Conservation (phyloP, 1,139 yeast genomes). For the Debaryomyces robertsiae region DNA sequence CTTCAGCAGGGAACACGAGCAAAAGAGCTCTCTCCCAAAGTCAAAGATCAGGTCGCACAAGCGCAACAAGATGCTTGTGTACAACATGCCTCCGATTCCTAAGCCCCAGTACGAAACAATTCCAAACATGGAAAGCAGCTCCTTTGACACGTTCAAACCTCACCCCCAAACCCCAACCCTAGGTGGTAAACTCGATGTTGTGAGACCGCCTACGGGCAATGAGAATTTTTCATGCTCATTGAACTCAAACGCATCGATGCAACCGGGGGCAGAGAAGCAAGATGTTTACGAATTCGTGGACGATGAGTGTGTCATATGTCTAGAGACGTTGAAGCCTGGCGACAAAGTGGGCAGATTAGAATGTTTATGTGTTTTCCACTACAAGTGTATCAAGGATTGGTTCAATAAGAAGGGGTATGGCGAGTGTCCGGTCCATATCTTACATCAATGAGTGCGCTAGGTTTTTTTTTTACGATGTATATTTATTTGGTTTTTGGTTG, state of each 20-base stretch:
- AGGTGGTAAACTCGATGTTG: conserved; percentile 1
- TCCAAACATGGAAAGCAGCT: conserved; percentile 20
- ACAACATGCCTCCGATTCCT: conserved; percentile 63
- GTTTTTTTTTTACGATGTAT: neutral
- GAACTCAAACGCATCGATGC: conserved; percentile 27
- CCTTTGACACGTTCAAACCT: conserved; percentile 19
- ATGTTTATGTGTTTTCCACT: conserved; percentile 93
- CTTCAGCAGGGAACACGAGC: conserved; percentile 62
- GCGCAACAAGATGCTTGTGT: conserved; percentile 83
- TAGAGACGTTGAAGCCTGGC: conserved; percentile 84
- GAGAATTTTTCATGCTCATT: conserved; percentile 24
- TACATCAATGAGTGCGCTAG: conserved; percentile 28
- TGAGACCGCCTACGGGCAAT: no score
- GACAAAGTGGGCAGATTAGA: conserved; percentile 90
- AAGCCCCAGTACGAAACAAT: conserved; percentile 43
- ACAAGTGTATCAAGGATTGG: conserved; percentile 88
- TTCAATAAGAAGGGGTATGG: conserved; percentile 82
- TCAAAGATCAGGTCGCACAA: conserved; percentile 34
- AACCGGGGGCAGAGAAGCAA: conserved; percentile 23
- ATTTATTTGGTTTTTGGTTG: conserved; percentile 4
- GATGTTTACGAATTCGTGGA: conserved; percentile 35
- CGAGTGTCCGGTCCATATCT: conserved; percentile 79
- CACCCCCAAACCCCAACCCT: neutral
- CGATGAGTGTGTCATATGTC: conserved; percentile 88
- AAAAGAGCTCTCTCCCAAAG: conserved; percentile 32